A percentile compares a stretch with the other conserved stretches of the same genome.
These are phyloP conservation scores for Colletotrichum chrysophilum DNA, from an alignment of 2,329 filamentous ascomycete species.

Conservation along the genomic window DNA sequence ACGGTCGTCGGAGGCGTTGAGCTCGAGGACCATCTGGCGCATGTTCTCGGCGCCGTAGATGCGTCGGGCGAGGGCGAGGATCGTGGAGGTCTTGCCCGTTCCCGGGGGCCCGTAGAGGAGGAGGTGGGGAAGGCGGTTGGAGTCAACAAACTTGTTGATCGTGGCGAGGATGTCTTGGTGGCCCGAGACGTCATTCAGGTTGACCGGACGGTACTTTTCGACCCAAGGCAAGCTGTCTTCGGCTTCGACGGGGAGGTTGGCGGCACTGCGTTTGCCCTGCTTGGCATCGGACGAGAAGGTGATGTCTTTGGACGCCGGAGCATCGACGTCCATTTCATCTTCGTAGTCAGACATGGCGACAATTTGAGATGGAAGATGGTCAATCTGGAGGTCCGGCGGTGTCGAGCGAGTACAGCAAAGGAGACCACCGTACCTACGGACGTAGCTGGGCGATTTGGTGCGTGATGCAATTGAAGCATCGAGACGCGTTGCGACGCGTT, in stretches of 20 bases:
- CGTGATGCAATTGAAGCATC: neutral
- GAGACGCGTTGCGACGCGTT: conserved; percentile 20
- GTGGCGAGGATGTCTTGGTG: conserved; percentile 97
- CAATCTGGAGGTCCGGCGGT: neutral
- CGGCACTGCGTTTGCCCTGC: conserved; percentile 91
- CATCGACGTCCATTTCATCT: conserved; percentile 67
- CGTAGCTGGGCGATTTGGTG: neutral
- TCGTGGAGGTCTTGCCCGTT: conserved; percentile 96
- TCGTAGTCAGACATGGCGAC: conserved; percentile 62
- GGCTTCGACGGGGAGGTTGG: conserved; percentile 91
- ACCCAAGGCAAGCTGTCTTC: conserved; percentile 97
- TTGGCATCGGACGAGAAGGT: conserved; percentile 77
- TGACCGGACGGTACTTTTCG: conserved; percentile 93
- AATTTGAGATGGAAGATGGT: neutral
- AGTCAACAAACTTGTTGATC: conserved; percentile 96
- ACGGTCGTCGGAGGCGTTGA: conserved; percentile 96
- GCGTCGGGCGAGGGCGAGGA: conserved; percentile 87
- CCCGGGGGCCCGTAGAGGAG: conserved; percentile 96
- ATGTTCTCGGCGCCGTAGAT: conserved; percentile 94
- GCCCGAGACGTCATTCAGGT: conserved; percentile 89
- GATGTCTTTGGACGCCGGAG: conserved; percentile 52
- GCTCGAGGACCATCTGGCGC: conserved; percentile 97
- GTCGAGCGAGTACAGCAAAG: neutral
- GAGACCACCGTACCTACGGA: neutral
- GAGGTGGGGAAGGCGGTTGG: conserved; percentile 92